Evolutionary conservation across 2,329 filamentous ascomycete species (phyloP), one percentile per base, ranked within the genome.

Genomic region (Sphaerostilbella broomeana): DNA sequence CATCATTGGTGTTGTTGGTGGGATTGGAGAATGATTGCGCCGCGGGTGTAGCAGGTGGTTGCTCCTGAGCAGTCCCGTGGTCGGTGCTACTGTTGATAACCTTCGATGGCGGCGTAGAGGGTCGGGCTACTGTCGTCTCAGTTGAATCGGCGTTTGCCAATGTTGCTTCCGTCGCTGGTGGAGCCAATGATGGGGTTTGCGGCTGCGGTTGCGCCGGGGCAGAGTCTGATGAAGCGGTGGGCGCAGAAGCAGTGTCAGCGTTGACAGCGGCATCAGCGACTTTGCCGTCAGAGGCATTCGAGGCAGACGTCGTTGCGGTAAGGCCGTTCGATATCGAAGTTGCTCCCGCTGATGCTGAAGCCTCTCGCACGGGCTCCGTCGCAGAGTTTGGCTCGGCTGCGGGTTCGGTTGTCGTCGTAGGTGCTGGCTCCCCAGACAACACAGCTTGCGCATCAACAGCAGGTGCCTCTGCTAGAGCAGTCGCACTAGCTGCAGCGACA

Each of bases 21-120:
- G 25, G 12, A 7, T 31, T 35, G 26, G 17, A 21, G 19, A 30
- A 17, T 15, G 22, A 19, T 28, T 33, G 21, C 34, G 42, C 26
- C 28, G 12, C 28, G 16, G 37, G 32, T 26, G 37, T 28, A 26
- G 20, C 42, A 29, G 42, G 28, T 21, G 13, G 42, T n/a, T n/a
- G n/a, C 6, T 40, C 29, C 8, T 36, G 28, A 22, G 18, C 15
- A 9, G 38, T 40, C 24, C 40, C 32, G 32, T 26, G 17, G 27
- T 26, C 22, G 25, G 31, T 40, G 13, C 19, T 27, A 15, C 17
- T 35, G 35, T 32, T 24, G n/a, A 21, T 17, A 13, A 34, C 18
- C 12, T 35, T 42, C 11, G 45, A 45, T n/a, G 40, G 41, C 13
- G 47, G 47, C 25, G 44, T 47, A 10, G 45, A 41, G 9, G 35